These are phyloP conservation scores for Saccharomyces hybrid DNA, from an alignment of 1,139 yeast genomes.

Conservation along the genomic window DNA sequence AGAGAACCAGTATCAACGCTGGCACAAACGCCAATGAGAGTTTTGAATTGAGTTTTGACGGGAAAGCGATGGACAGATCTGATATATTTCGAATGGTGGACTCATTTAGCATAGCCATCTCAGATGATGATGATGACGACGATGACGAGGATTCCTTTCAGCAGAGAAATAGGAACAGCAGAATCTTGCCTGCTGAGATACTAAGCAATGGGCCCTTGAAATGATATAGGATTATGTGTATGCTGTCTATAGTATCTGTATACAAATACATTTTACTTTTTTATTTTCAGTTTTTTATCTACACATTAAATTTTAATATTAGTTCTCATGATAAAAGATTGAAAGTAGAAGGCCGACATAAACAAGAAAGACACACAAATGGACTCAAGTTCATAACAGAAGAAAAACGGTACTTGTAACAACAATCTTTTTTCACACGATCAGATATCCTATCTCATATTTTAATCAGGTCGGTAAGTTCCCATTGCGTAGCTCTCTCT, in stretches of 20 bases:
- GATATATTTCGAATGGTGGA: slow-evolving; percentile 36
- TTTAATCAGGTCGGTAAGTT: no score
- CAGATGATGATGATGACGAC: slow-evolving; percentile 19
- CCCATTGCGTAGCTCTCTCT: no score
- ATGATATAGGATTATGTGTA: background rate
- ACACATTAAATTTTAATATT: background rate
- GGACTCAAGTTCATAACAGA: no score
- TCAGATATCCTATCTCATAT: no score
- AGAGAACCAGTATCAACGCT: background rate
- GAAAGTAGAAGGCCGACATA: no score
- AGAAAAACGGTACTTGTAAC: no score
- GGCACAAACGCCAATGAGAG: slow-evolving; percentile 18
- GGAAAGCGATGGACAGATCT: slow-evolving; percentile 37
- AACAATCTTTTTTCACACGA: no score
- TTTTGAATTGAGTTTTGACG: slow-evolving; percentile 37
- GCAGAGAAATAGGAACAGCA: slow-evolving; percentile 7
- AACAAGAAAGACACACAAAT: no score
- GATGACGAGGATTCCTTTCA: slow-evolving; percentile 5
- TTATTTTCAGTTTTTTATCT: background rate
- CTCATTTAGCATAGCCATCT: slow-evolving; percentile 29
- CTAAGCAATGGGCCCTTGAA: slow-evolving; percentile 5
- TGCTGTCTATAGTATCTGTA: background rate
- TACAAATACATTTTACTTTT: background rate
- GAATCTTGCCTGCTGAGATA: slow-evolving; percentile 13
- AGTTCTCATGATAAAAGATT: no score